Percentiles rank a stretch among this genome's conserved stretches.
phyloP scores from a whole-genome alignment of 352 stramenopile species.

The Globisporangium splendens region DNA sequence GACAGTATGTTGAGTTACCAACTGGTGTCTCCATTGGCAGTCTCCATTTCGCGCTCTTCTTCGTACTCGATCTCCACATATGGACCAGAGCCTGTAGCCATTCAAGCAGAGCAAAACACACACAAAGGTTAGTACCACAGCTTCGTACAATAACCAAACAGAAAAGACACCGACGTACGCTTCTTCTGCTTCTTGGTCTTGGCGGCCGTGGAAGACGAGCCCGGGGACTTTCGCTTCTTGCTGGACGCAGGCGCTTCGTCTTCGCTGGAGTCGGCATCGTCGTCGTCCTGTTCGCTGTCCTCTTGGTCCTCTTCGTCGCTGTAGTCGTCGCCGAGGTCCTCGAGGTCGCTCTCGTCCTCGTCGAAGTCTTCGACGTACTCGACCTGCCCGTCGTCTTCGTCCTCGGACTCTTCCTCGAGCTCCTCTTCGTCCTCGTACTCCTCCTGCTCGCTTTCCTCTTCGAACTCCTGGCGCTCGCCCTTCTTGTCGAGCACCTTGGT shows the following conservation, averaged over 20 bases:
- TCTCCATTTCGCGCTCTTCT: conserved; percentile 65
- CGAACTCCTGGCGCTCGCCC: conserved; percentile 87
- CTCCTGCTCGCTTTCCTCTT: conserved; percentile 89
- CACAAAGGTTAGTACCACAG: not conserved
- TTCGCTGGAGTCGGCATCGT: conserved; percentile 40
- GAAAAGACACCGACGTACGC: conserved; percentile 24
- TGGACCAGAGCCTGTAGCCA: conserved; percentile 35
- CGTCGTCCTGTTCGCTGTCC: conserved; percentile 22
- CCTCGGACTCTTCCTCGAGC: conserved; percentile 59
- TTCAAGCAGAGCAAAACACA: conserved; percentile 2
- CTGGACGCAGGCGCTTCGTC: conserved; percentile 33
- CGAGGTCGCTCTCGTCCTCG: conserved; percentile 91
- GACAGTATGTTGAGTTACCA: conserved; percentile 29
- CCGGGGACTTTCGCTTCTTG: conserved; percentile 69
- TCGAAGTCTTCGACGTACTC: conserved; percentile 89
- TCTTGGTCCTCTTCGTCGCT: conserved; percentile 28
- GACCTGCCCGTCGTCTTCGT: conserved; percentile 65
- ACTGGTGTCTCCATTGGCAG: conserved; percentile 34
- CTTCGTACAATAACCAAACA: not conserved
- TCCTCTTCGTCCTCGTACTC: conserved; percentile 62
- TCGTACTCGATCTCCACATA: conserved; percentile 89
- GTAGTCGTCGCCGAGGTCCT: conserved; percentile 77
- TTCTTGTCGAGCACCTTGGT: conserved; percentile 81
- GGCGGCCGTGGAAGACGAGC: conserved; percentile 16
- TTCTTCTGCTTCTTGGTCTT: conserved; percentile 73